These are phyloP conservation scores for Pestalotiopsis sp. DNA, from an alignment of 2,329 filamentous ascomycete genomes.

Conservation along the genomic window DNA sequence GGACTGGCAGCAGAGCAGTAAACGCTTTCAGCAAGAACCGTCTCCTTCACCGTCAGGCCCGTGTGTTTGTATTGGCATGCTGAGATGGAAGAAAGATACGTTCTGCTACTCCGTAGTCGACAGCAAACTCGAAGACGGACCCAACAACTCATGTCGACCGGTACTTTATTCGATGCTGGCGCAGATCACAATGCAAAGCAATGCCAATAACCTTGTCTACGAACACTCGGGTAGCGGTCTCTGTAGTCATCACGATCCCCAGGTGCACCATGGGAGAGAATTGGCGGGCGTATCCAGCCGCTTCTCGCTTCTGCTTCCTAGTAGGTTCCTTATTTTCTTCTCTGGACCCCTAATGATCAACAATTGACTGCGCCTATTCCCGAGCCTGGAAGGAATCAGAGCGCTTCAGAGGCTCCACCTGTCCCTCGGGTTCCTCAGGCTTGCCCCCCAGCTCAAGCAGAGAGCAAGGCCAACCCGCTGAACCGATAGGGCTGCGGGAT, in stretches of 20 bases:
- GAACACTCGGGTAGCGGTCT: not conserved
- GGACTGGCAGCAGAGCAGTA: too few relatives aligned
- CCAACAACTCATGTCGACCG: not conserved
- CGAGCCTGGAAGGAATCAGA: not conserved
- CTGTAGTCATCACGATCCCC: not conserved
- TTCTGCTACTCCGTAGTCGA: too few relatives aligned
- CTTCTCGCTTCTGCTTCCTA: not conserved
- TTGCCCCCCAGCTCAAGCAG: not conserved
- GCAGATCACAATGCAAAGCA: not conserved
- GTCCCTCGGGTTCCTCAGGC: not conserved
- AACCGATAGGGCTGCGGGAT: slow-evolving; percentile 4
- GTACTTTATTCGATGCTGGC: not conserved
- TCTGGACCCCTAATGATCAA: not conserved
- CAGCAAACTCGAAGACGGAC: too few relatives aligned
- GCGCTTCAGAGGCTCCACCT: not conserved
- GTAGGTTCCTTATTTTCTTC: not conserved
- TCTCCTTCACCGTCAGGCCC: too few relatives aligned
- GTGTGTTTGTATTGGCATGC: too few relatives aligned
- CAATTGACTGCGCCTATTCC: not conserved
- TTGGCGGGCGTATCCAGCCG: slow-evolving; percentile 1
- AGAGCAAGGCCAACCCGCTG: not conserved
- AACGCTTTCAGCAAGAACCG: too few relatives aligned
- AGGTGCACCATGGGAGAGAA: not conserved
- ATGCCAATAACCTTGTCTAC: not conserved
- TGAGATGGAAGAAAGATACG: too few relatives aligned